phyloP scores from a whole-genome alignment of 1,284 basidiomycete genomes.

The Mrakiaceae sp. region DNA sequence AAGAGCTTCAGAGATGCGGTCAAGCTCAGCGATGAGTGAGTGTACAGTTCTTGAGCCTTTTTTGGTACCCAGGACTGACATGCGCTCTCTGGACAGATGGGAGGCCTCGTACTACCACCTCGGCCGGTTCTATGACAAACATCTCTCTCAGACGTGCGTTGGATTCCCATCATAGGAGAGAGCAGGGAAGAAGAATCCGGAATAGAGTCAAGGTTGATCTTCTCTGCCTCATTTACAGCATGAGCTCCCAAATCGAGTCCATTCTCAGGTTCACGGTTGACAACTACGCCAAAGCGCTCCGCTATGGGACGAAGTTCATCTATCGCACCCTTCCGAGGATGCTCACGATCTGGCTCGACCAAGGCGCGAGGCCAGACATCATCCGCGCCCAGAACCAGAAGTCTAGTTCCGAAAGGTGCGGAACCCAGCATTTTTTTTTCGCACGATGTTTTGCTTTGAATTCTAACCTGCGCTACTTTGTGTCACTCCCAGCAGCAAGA shows the following conservation, averaged over 20 bases:
- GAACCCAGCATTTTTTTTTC: too few species aligned
- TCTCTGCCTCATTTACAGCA: background rate
- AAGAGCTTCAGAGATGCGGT: constrained; percentile 49
- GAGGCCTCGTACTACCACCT: constrained; percentile 77
- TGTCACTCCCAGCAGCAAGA: too few species aligned
- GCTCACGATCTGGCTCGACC: constrained; percentile 89
- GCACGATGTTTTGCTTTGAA: too few species aligned
- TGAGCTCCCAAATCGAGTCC: background rate
- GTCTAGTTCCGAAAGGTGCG: too few species aligned
- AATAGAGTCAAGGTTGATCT: too few species aligned
- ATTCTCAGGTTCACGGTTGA: constrained; percentile 42
- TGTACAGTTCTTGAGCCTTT: constrained; percentile 1
- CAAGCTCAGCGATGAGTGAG: constrained; percentile 48
- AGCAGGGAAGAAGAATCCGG: too few species aligned
- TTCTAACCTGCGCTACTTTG: too few species aligned
- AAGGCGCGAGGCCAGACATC: constrained; percentile 51
- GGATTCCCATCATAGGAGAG: background rate
- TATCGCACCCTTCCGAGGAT: constrained; percentile 92
- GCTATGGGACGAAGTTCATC: constrained; percentile 84
- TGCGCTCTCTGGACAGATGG: constrained; percentile 44
- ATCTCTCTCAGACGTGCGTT: constrained; percentile 35
- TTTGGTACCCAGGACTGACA: constrained; percentile 16
- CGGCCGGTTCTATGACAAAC: constrained; percentile 76
- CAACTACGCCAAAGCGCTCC: constrained; percentile 63
- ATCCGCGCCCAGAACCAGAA: background rate